Percentiles rank a stretch among this genome's conserved stretches.
These are phyloP conservation scores for Talaromyces albobiverticillius DNA, from an alignment of 2,329 filamentous ascomycete genomes.

Conservation along the genomic window DNA sequence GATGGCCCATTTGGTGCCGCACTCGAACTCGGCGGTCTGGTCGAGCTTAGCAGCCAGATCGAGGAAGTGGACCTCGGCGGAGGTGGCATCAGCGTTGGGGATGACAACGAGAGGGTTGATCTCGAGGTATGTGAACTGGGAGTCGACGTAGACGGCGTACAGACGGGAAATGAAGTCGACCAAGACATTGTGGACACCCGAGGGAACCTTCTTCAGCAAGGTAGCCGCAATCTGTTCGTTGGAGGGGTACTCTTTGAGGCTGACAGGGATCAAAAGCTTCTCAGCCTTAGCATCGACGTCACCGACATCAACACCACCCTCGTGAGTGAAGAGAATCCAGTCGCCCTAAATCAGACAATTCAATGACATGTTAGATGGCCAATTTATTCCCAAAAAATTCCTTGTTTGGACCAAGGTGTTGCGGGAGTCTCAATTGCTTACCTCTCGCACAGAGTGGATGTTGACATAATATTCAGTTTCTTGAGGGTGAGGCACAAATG, in stretches of 20 bases:
- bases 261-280: constrained; percentile 96
- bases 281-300: constrained; percentile 98
- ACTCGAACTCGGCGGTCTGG: constrained; percentile 99
- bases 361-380: constrained; percentile 20
- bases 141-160: constrained; percentile 98
- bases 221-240: constrained; percentile 86
- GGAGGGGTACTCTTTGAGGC: constrained; percentile 89
- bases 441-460: constrained; percentile 99
- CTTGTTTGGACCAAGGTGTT: not conserved
- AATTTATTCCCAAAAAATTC: not conserved
- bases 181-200: constrained; percentile 95
- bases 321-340: constrained; percentile 99
- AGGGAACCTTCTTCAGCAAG: constrained; percentile 88
- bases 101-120: constrained; percentile 99
- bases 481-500: constrained; percentile 92
- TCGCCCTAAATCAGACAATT: constrained; percentile 70
- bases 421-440: constrained; percentile 63
- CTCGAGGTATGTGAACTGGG: constrained; percentile 99
- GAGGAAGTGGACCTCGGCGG: constrained; percentile 93
- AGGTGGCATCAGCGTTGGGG: constrained; percentile 87
- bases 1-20: constrained; percentile 97
- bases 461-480: constrained; percentile 99
- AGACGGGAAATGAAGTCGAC: constrained; percentile 98
- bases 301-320: constrained; percentile 98
- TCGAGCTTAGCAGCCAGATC: constrained; percentile 98